A percentile compares a stretch with the other conserved stretches of the same genome.
Evolutionary conservation across 176 grass and related monocot species (phyloP).

Genomic region (Lolium multiflorum): DNA sequence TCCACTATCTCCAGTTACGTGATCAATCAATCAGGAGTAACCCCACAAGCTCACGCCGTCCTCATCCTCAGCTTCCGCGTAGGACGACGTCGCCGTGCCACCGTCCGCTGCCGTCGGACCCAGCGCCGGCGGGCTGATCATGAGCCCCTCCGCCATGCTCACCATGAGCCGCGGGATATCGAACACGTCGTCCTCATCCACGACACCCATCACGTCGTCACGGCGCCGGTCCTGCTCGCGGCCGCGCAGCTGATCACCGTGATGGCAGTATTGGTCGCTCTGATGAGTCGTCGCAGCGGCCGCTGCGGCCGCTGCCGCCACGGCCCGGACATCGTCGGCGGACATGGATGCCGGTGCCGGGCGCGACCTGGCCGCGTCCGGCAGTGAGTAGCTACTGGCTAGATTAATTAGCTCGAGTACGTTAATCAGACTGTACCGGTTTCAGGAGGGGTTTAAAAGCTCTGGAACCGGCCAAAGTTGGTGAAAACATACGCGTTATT

Average conservation of each 20-base stretch:
- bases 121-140: constrained; percentile 67
- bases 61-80: constrained; percentile 21
- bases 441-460: constrained; percentile 48
- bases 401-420: not conserved
- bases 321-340: constrained; percentile 51
- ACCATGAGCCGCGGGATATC: constrained; percentile 66
- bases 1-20: constrained; percentile 32
- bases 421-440: not conserved
- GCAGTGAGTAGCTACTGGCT: constrained; percentile 19
- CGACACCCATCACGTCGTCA: not conserved
- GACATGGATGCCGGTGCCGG: constrained; percentile 43
- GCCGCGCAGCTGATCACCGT: not conserved
- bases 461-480: constrained; percentile 40
- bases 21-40: constrained; percentile 52
- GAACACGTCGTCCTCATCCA: constrained; percentile 74
- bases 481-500: constrained; percentile 50
- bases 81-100: not conserved
- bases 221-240: not conserved
- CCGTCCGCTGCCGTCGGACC: constrained; percentile 8
- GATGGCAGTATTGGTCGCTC: not conserved
- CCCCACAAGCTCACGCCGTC: constrained; percentile 70
- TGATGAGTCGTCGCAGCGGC: not conserved
- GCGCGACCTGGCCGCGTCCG: constrained; percentile 37
- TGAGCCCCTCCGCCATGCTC: constrained; percentile 76
- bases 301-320: constrained; percentile 13